Conservation (phyloP, 1,139 yeast genomes). For the Debaryomyces fabryi region DNA sequence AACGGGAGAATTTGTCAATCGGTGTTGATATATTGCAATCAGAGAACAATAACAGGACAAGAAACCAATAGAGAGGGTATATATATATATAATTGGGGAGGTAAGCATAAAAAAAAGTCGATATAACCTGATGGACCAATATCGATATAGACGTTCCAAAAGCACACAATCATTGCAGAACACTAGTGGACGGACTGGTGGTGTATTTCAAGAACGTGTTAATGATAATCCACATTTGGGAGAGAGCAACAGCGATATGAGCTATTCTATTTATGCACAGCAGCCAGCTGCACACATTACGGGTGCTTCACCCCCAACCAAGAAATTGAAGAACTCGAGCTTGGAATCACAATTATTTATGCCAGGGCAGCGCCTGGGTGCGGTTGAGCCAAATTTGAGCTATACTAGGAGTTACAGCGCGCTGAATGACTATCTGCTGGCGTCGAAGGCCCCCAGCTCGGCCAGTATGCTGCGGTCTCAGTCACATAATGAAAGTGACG, state of each 20-base stretch:
- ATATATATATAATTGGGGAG: background rate
- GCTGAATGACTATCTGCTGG: background rate
- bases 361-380: slow-evolving; percentile 8
- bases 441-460: background rate
- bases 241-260: background rate
- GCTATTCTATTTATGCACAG: slow-evolving; percentile 2
- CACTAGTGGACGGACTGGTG: background rate
- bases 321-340: background rate
- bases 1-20: background rate
- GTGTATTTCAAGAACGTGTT: background rate
- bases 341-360: slow-evolving; percentile 1
- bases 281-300: background rate
- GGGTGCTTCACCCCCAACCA: background rate
- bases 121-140: slow-evolving; percentile 18
- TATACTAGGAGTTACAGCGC: slow-evolving; percentile 13
- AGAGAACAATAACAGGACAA: background rate
- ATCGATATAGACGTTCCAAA: slow-evolving; percentile 9
- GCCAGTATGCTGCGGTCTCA: background rate
- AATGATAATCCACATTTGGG: background rate
- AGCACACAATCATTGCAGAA: slow-evolving; percentile 2
- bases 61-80: background rate
- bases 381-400: slow-evolving; percentile 17
- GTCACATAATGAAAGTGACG: slow-evolving; percentile 24
- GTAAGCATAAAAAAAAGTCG: slow-evolving; percentile 9
- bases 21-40: background rate